Evolutionary conservation across 2,329 filamentous ascomycete genomes (phyloP).

Genomic region (Allantophomopsis lycopodina): DNA sequence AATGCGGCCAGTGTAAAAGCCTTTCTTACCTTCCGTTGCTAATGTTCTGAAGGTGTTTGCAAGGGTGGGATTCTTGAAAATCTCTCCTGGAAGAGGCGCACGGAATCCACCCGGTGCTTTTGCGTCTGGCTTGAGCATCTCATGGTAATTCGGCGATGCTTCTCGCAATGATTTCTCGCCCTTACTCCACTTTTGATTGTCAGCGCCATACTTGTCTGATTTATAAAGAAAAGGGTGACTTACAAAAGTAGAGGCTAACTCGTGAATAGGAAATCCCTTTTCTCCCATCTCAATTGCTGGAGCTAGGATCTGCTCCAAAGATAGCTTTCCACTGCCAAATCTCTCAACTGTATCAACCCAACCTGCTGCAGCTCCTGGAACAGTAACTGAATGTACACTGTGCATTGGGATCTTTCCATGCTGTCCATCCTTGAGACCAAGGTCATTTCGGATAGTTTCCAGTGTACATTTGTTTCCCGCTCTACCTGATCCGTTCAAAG

Average conservation of each 20-base stretch:
- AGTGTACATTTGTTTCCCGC: constrained; percentile 56
- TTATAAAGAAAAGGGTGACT: not conserved
- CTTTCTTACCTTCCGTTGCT: constrained; percentile 69
- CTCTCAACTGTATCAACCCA: constrained; percentile 83
- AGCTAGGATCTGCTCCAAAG: constrained; percentile 60
- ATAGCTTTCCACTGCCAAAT: constrained; percentile 80
- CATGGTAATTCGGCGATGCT: constrained; percentile 74
- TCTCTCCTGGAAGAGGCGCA: constrained; percentile 66
- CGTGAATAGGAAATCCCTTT: constrained; percentile 78
- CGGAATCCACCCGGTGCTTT: constrained; percentile 54
- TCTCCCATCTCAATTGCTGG: constrained; percentile 82
- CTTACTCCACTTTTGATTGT: constrained; percentile 48
- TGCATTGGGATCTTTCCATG: constrained; percentile 52
- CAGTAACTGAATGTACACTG: constrained; percentile 71
- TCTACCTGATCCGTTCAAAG: constrained; percentile 88
- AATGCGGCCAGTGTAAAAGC: constrained; percentile 80
- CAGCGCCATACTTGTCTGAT: not conserved
- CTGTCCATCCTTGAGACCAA: constrained; percentile 48
- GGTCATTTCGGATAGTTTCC: constrained; percentile 53
- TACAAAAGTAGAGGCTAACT: constrained; percentile 33
- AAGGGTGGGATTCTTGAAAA: constrained; percentile 75
- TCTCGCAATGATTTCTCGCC: constrained; percentile 48
- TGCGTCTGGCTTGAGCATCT: constrained; percentile 75
- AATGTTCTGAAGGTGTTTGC: constrained; percentile 71
- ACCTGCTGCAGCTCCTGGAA: constrained; percentile 81